Conservation (phyloP, 176 grass and related monocot genomes). For the Cenchrus fungigraminus region DNA sequence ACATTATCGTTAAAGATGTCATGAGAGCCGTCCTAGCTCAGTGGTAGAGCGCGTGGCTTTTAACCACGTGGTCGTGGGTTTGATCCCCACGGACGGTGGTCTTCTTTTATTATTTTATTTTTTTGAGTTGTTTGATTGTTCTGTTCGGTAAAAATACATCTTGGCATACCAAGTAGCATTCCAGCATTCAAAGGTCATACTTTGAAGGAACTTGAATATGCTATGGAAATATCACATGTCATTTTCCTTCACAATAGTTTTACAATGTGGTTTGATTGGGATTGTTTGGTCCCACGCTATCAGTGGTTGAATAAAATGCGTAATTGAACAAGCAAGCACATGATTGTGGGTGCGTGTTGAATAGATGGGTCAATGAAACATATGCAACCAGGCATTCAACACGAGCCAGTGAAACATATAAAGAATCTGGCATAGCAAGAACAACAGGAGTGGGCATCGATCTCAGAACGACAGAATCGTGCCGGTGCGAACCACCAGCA, state of each 20-base stretch:
- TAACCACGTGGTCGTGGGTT: conserved; percentile 69
- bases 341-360: neutral
- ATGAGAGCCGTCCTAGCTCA: conserved; percentile 43
- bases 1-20: no score
- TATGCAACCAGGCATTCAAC: conserved; percentile 25
- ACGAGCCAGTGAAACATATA: neutral
- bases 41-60: conserved; percentile 69
- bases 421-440: conserved; percentile 5
- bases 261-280: no score
- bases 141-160: no score
- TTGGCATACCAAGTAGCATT: no score
- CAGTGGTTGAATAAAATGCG: neutral
- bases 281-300: no score
- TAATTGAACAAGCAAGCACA: neutral
- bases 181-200: no score
- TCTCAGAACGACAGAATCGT: conserved; percentile 18
- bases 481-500: conserved; percentile 15
- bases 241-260: no score
- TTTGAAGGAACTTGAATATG: no score
- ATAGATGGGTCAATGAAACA: no score
- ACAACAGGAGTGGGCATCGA: neutral
- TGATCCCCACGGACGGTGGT: conserved; percentile 56
- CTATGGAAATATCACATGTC: no score
- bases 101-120: no score
- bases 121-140: no score